Base-by-base conservation (phyloP, 2,329 filamentous ascomycete genomes). In the Thelonectria blattea region DNA sequence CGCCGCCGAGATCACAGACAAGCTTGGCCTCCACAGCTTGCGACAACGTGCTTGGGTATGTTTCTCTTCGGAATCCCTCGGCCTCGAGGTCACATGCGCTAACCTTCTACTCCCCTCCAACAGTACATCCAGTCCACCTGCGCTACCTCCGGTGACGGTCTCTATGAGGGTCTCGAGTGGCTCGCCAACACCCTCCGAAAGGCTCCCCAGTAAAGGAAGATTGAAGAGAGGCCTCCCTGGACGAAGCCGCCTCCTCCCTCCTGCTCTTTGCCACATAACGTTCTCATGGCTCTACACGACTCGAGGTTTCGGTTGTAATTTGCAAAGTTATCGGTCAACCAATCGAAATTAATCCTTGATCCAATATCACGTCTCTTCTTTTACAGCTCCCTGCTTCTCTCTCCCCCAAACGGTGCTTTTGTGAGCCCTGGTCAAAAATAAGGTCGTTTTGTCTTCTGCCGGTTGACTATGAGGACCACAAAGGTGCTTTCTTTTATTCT, bases 81-180 rank as follows among this genome's bases (percentile, higher is more conserved):
- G 17, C n/a, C 37, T n/a, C 30, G 24, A 27, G 49, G 10, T 43
- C 64, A 63, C 34, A 60, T 67, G 58, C n/a, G n/a, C 68, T 73
- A 66, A 73, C 56, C 41, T 11, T 3, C 32, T 17, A 58, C 67
- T 70, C 69, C 56, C 37, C 53, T 47, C 49, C 53, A 52, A 68
- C 69, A 93, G 94, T 98, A 96, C 87, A 98, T 98, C 83, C 94
- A 98, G 93, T 97, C 94, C 69, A 98, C 95, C 78, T 98, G 94
- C 85, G 94, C 94, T 80, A 98, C 95, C 72, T 97, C 93, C 70
- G 94, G 94, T 87, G 95, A 98, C 81, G 94, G 94, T 92, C 91
- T 98, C 75, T 98, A 98, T 82, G 94, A 98, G 84, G 94, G 94
- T 89, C 92, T 98, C 75, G 93, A 94, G 84, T 94, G 91, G 91